Conservation (phyloP, 441 rosid genomes). For the Breynia disticha region DNA sequence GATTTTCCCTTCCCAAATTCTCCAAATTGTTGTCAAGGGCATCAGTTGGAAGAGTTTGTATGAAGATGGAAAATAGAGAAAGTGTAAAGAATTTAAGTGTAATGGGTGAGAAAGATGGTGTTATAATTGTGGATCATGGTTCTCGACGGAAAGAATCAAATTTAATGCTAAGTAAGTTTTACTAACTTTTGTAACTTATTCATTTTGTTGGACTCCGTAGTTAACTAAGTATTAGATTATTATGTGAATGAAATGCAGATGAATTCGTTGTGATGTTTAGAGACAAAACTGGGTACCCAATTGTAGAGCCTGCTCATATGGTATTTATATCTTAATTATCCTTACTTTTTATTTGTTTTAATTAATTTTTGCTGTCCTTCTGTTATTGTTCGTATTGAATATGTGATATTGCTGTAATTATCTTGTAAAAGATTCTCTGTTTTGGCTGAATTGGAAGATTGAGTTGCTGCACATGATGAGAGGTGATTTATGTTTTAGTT, state of each 20-base stretch:
- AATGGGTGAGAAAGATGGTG: constrained; percentile 52
- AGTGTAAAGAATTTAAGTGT: constrained; percentile 16
- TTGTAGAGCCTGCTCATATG: constrained; percentile 97
- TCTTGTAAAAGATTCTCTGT: too few species aligned
- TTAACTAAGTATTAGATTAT: constrained; percentile 1
- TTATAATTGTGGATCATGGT: constrained; percentile 89
- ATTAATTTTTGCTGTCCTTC: too few species aligned
- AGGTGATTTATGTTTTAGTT: too few species aligned
- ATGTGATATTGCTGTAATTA: too few species aligned
- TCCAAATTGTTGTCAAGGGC: constrained; percentile 16
- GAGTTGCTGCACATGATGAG: too few species aligned
- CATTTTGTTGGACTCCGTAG: background rate
- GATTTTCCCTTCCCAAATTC: constrained; percentile 5
- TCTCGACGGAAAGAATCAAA: constrained; percentile 84
- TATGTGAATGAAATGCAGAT: constrained; percentile 36
- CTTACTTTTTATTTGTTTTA: too few species aligned
- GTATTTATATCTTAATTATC: constrained; percentile 20
- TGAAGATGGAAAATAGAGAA: constrained; percentile 25
- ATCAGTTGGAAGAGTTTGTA: constrained; percentile 10
- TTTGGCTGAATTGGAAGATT: too few species aligned
- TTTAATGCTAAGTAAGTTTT: constrained; percentile 63
- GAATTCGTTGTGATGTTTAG: constrained; percentile 80
- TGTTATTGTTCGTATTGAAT: too few species aligned
- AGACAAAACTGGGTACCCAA: constrained; percentile 54
- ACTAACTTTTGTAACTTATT: background rate